These are phyloP conservation scores for Solanum neorickii DNA, from an alignment of 257 asterid genomes.

Conservation along the genomic window DNA sequence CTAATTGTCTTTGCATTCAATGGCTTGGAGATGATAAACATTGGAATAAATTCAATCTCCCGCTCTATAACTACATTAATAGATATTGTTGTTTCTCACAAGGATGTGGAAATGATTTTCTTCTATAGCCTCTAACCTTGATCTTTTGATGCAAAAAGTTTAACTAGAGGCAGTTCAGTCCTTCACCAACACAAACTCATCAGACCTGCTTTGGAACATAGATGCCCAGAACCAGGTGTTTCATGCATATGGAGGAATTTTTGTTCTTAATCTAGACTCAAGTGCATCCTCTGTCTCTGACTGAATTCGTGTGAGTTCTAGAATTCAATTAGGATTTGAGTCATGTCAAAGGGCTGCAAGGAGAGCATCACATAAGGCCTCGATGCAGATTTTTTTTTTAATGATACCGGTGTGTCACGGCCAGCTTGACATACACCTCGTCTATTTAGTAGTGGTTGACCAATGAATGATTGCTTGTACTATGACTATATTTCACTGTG, in stretches of 20 bases:
- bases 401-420: neutral
- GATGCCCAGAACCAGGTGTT: neutral
- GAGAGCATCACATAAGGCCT: neutral
- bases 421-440: neutral
- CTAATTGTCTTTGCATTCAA: neutral
- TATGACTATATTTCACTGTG: neutral
- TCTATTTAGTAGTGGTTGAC: neutral
- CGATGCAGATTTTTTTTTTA: neutral
- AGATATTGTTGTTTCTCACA: neutral
- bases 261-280: neutral
- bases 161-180: neutral
- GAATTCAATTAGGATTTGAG: neutral
- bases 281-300: neutral
- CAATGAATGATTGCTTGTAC: neutral
- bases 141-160: neutral
- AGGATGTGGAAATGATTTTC: neutral
- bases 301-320: neutral
- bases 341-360: neutral
- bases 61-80: neutral
- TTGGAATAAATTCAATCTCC: neutral
- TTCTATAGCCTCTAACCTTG: neutral
- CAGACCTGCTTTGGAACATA: neutral
- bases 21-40: neutral
- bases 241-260: neutral
- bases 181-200: neutral